Evolutionary conservation across 2,329 filamentous ascomycete genomes (phyloP).

Genomic region (Fusarium fracticaudum): DNA sequence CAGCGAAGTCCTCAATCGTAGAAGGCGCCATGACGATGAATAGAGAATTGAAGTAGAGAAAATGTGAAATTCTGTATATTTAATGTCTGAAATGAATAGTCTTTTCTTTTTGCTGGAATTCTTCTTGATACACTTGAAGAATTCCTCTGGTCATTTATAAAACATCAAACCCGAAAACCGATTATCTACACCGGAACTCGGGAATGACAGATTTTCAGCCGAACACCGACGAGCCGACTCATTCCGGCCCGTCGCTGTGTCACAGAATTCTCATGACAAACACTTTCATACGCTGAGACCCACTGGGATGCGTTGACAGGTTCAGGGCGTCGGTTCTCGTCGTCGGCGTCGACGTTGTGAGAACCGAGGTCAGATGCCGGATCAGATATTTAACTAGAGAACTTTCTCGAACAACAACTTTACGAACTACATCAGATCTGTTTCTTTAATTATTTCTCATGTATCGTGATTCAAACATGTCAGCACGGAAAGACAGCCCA

Average conservation of each 20-base stretch:
- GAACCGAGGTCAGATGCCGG: background rate
- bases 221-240: slow-evolving; percentile 14
- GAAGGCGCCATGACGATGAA: background rate
- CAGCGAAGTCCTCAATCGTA: background rate
- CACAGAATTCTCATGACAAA: background rate
- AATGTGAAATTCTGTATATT: accelerated
- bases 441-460: background rate
- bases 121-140: accelerated
- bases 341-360: background rate
- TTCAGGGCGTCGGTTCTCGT: background rate
- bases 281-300: background rate
- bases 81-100: accelerated
- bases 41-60: accelerated
- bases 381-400: slow-evolving; percentile 1
- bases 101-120: accelerated
- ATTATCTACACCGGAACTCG: slow-evolving; percentile 11
- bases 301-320: background rate
- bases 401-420: background rate
- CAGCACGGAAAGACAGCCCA: accelerated
- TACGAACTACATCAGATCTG: background rate
- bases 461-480: background rate
- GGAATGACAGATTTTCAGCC: slow-evolving; percentile 5
- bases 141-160: slow-evolving; percentile 3
- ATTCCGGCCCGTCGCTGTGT: background rate
- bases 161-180: slow-evolving; percentile 19